Evolutionary conservation across 345 rosid genomes (phyloP), one percentile per base, ranked within the genome.

Genomic region (Linum tenue): DNA sequence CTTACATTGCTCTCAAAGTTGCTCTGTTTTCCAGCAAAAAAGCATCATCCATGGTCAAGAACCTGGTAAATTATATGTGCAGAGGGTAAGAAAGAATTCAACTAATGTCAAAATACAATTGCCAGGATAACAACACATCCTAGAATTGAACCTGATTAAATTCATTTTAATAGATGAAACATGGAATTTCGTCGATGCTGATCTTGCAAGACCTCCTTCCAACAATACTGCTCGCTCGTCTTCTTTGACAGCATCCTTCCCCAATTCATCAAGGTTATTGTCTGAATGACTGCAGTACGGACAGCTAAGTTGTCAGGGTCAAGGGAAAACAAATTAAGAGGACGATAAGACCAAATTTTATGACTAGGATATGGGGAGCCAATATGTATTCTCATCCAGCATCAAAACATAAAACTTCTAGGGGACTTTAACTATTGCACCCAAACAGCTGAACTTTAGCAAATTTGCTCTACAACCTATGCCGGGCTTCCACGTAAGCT

Each of bases 21-120:
- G 82, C 69, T 64, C 95, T 88, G 69, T 94, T 84, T 85, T 94
- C 97, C 69, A 91, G 84, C 83, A 94, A 80, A 83, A 94, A 91
- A 56, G 92, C 69, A 43, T 90, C 96, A 17, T 94, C 99, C 97
- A 94, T 83, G 42, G 86, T 78, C 81, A 90, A 75, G 71, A 94
- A 94, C 85, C 99, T 94, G 60, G 61, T 67, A 67, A 68, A 41
- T 7, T 53, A 68, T 56, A 67, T 64, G 39, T 55, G 64, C 59
- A 36, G 51, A 67, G 50, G 71, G 60, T 74, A 40, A 73, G 66
- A 70, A n/a, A n/a, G n/a, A n/a, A n/a, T n/a, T n/a, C 59, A n/a
- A 50, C 39, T 12, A 75, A 5, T 58, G 67, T 40, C 44, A 62
- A 35, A 36, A 22, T 3, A 44, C 66, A 51, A 64, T 38, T 51